phyloP scores from a whole-genome alignment of 2,329 filamentous ascomycete genomes.

The Bipolaris zeicola region DNA sequence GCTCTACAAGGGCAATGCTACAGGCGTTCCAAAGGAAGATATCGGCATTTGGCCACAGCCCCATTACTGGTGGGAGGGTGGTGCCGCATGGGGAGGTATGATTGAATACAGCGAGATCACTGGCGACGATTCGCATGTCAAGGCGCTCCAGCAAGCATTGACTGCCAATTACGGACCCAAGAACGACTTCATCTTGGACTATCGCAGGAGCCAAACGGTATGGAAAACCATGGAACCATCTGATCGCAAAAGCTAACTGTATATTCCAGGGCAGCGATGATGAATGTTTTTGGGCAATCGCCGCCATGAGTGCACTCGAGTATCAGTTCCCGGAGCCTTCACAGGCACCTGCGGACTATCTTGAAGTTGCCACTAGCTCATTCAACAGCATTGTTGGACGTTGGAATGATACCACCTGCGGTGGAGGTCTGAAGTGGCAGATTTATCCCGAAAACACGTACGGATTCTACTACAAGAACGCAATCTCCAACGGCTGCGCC shows the following conservation, averaged over 20 bases:
- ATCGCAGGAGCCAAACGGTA: conserved; percentile 40
- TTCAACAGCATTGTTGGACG: conserved; percentile 73
- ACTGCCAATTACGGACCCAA: conserved; percentile 49
- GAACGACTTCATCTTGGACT: conserved; percentile 54
- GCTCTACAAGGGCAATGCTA: conserved; percentile 41
- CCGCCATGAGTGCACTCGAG: conserved; percentile 71
- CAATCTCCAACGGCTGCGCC: conserved; percentile 79
- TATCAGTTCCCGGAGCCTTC: conserved; percentile 67
- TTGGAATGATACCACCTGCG: conserved; percentile 72
- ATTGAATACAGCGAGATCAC: conserved; percentile 56
- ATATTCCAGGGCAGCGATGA: conserved; percentile 69
- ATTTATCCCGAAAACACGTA: conserved; percentile 74
- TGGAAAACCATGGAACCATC: neutral
- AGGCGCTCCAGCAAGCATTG: conserved; percentile 51
- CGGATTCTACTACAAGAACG: conserved; percentile 83
- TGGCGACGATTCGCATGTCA: conserved; percentile 52
- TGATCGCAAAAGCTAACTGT: conserved; percentile 6
- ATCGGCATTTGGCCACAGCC: conserved; percentile 52
- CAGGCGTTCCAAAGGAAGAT: conserved; percentile 28
- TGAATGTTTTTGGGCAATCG: conserved; percentile 74
- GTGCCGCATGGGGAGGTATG: conserved; percentile 46
- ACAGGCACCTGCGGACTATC: conserved; percentile 57
- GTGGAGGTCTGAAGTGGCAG: conserved; percentile 80
- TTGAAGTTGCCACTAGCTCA: conserved; percentile 70
- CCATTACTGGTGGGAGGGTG: conserved; percentile 57